These are phyloP conservation scores for Phenoliferia sp. DNA, from an alignment of 1,284 basidiomycete genomes.

Conservation along the genomic window DNA sequence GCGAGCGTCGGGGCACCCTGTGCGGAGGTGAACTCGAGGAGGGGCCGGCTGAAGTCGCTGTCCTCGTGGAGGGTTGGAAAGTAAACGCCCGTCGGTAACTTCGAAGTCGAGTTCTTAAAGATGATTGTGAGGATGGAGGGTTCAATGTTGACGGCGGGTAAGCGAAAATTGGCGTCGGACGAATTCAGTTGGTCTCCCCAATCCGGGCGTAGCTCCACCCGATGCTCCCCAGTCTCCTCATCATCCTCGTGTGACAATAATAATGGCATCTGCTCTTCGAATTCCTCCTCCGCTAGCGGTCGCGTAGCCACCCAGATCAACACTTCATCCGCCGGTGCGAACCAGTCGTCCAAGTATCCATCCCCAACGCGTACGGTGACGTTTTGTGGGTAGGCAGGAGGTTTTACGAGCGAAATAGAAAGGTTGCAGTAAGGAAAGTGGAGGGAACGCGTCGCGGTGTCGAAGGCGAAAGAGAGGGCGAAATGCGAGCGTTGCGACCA, in stretches of 20 bases:
- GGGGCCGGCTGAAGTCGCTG: background rate
- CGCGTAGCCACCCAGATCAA: background rate
- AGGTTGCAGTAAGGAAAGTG: background rate
- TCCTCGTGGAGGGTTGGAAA: background rate
- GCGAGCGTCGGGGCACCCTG: background rate
- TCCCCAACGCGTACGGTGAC: background rate
- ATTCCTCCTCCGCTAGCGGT: background rate
- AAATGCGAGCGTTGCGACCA: background rate
- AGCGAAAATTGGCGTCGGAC: too few species aligned
- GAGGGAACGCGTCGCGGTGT: background rate
- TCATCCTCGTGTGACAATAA: background rate
- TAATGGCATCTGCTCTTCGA: background rate
- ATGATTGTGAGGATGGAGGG: background rate
- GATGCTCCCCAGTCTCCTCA: background rate
- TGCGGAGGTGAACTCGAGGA: too few species aligned
- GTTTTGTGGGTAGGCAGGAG: background rate
- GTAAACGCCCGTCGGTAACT: background rate
- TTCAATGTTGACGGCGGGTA: background rate
- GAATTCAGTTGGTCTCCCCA: background rate
- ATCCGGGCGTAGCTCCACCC: background rate
- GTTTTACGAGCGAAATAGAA: background rate
- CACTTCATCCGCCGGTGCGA: background rate
- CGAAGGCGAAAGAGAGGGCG: background rate
- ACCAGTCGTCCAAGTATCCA: background rate
- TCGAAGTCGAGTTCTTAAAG: background rate